Base-by-base conservation (phyloP, 1,284 basidiomycete genomes). In the Apiotrichum veenhuisii region DNA sequence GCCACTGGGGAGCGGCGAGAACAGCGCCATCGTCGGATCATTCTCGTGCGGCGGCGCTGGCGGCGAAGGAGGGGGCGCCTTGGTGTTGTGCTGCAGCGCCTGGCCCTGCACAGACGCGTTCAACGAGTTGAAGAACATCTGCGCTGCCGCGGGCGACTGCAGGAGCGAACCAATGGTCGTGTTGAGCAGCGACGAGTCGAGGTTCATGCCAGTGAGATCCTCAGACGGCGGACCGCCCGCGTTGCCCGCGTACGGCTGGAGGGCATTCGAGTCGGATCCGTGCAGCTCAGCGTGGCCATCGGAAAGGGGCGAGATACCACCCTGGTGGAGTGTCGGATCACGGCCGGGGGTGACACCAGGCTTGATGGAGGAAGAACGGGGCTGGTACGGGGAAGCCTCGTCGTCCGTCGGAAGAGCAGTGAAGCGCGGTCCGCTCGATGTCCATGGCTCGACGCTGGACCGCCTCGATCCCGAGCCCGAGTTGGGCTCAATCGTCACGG, bases 131-230 rank as follows among this genome's bases (percentile, higher is more conserved):
- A 90, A 77, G 47, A 91, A 79, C 62, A 85, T 84, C 63, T 89
- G 86, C 56, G 90, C 80, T 62, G 88, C 85, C 1, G 77, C 76
- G 0, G 87, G 86, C 0, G 84, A 83, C 45, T 84, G 82, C 47
- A 85, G 80, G 52, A 86, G 73, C 22, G 81, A 80, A 20, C 82
- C 82, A 40, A 89, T 79, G 1, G 85, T 81, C 4, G 82, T 78
- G 61, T 87, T 84, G 57, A 88, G 77, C 22, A 84, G 77, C 14
- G 63, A 50, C 14, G 80, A 80, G 55, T 77, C 75, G 51, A 74
- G 68, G 52, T 74, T 74, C 48, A 60, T 49, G 36, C 43, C 57
- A 12, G 64, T 58, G 14, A 40, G 18, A 48, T 57, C 50, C 23
- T 49, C 36, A 11, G 20, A 9, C 17, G 50, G 40, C 27, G 37